Conservation (phyloP, 176 grass and related monocot genomes). For the Oryza coarctata region DNA sequence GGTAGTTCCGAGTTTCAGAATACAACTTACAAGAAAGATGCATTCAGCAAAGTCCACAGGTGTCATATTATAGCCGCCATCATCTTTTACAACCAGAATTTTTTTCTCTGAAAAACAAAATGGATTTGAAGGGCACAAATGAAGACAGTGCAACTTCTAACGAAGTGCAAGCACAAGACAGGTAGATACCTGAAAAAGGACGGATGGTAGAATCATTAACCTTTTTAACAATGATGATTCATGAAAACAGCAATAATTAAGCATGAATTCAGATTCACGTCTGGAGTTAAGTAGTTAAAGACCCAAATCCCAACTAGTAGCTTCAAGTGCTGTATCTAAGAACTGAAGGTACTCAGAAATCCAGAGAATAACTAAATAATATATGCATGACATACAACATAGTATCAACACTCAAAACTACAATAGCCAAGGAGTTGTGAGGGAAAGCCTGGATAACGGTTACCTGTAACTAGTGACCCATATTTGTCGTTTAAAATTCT, state of each 20-base stretch:
- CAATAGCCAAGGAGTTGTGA: neutral
- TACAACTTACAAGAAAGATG: slow-evolving; percentile 33
- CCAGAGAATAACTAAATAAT: neutral
- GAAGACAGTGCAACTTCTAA: neutral
- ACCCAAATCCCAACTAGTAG: slow-evolving; percentile 4
- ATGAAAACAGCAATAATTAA: neutral
- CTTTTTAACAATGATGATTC: neutral
- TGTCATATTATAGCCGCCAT: slow-evolving; percentile 38
- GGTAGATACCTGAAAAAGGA: slow-evolving; percentile 24
- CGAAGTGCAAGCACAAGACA: slow-evolving; percentile 4
- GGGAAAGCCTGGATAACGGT: neutral
- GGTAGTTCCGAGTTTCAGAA: slow-evolving; percentile 7
- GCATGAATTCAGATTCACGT: slow-evolving; percentile 11
- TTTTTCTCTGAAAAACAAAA: slow-evolving; percentile 16
- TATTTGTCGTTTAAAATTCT: too few relatives aligned
- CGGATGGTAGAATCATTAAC: slow-evolving; percentile 18
- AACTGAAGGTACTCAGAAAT: neutral
- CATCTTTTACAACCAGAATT: slow-evolving; percentile 39
- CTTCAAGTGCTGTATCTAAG: neutral
- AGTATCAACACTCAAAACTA: neutral
- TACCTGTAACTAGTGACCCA: neutral
- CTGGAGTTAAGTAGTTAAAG: slow-evolving; percentile 11
- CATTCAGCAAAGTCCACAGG: slow-evolving; percentile 21
- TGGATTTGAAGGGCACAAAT: neutral
- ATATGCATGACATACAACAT: neutral